Base-by-base conservation (phyloP, 371 early-diverging fungal genomes). In the Quaeritorhiza haematococci region DNA sequence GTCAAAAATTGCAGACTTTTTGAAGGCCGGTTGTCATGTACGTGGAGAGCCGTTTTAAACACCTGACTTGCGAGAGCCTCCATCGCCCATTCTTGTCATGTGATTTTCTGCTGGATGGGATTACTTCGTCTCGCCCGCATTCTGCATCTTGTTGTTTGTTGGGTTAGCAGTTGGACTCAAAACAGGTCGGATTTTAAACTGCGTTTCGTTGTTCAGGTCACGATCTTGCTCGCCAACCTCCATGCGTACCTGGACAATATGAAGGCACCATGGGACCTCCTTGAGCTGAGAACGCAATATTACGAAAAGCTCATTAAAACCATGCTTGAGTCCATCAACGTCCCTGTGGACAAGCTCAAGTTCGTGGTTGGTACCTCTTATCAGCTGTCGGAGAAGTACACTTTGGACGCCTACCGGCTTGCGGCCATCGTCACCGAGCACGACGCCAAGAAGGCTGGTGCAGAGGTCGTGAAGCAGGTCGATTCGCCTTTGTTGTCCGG, bases 391-490 rank as follows among this genome's bases (percentile, higher is more conserved):
- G 69, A 78, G 38, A 86, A 94, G 73, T 99, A 96, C 77, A 82
- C 86, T 33, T 85, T 98, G 82, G 99, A 99, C 72, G 87, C 89
- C 76, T 94, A 94, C 80, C 87, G 88, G 61, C 78, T 99, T 32
- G 76, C 88, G 53, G 89, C 97, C 26, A 71, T 86, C 50, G 87
- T 95, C 1, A 92, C 94, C 3, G 94, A 92, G 67, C 95, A 91
- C 65, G 99, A 98, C 74, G 95, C 98, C 55, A 94, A 94, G 66
- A 96, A 94, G 76, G 99, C 99, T n/a, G 99, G 99, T 62, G 88
- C 98, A 32, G 94, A 98, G 68, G 99, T 99, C 6, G 99, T 99
- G 48, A 99, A 98, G 80, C 99, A 99, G 79, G 93, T 94, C n/a
- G 89, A 86, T 10, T 84, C 88, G n/a, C 93, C 98, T 24, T 72